Conservation (phyloP, 2,329 filamentous ascomycete genomes). For the Venturia pyrina region DNA sequence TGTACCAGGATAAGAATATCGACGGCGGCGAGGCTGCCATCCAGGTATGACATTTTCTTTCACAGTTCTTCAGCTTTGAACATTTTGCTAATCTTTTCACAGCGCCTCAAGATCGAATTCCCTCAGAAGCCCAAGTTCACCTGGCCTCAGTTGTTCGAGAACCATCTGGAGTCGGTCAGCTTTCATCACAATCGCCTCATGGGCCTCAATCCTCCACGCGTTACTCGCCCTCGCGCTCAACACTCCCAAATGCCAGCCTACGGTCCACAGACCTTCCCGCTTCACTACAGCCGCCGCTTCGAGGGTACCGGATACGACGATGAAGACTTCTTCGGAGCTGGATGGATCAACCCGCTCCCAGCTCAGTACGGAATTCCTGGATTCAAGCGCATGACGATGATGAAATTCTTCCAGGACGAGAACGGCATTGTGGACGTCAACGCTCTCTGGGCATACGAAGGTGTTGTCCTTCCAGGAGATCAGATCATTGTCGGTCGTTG, state of each 20-base stretch:
- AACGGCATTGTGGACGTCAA: constrained; percentile 21
- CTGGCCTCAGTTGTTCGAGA: constrained; percentile 33
- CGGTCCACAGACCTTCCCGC: neutral
- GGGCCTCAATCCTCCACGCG: constrained; percentile 14
- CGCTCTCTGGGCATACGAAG: constrained; percentile 39
- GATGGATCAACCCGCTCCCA: constrained; percentile 41
- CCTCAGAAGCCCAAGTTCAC: constrained; percentile 16
- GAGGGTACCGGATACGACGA: constrained; percentile 29
- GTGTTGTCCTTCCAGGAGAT: constrained; percentile 37
- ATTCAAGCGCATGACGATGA: constrained; percentile 45
- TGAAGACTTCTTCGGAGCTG: constrained; percentile 26
- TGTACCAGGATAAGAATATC: constrained; percentile 24
- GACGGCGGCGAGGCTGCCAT: constrained; percentile 20
- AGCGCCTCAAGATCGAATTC: constrained; percentile 27
- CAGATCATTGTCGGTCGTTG: constrained; percentile 38
- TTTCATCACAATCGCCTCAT: constrained; percentile 19
- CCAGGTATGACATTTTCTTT: constrained; percentile 21
- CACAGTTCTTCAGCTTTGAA: constrained; percentile 18
- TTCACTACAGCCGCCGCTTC: constrained; percentile 20
- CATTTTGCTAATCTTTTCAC: constrained; percentile 15
- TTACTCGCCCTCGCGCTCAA: constrained; percentile 26
- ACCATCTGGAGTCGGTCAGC: constrained; percentile 20
- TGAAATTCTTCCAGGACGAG: constrained; percentile 38
- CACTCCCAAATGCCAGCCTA: constrained; percentile 13
- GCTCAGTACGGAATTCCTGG: constrained; percentile 40